Base-by-base conservation (phyloP, 257 asterid species). In the Ilex asprella region DNA sequence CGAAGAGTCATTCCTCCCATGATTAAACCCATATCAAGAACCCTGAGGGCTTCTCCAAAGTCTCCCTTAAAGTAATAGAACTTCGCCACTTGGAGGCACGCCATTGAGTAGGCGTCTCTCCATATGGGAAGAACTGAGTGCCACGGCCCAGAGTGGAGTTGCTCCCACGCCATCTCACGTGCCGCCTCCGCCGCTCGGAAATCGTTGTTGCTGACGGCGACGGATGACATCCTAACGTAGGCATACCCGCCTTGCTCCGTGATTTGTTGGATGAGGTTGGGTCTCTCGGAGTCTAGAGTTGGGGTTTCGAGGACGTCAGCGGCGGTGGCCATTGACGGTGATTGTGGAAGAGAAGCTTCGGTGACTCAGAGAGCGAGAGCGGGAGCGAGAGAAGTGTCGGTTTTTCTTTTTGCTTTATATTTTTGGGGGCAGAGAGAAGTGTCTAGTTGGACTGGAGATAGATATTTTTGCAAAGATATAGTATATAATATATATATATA, bases 91-190 rank as follows among this genome's bases (percentile, higher is more conserved):
- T 85, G 91, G 56, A 92, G 76, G 73, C 94, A 89, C 62, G 99
- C 93, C 77, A 87, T 82, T 53, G 99, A 69, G 60, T 92, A 92
- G 44, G 99, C 97, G 67, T 92, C 99, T 30, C 99, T 81, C 99
- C 99, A 92, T 16, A 89, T 57, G 30, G 99, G 96, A 6, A 79
- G 79, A 46, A 92, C 96, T 2, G 99, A 85, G 72, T 89, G 84
- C 99, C 99, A 92, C 12, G 99, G 99, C 0, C 99, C 99, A 1
- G 91, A 86, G 55, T 92, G 97, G 39, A 92, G 85, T 79, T 92
- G 99, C 66, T 92, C 99, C 99, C 99, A 92, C 5, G 99, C 99
- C 87, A 92, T 76, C 73, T 92, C 99, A 70, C 66, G 79, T 30
- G 97, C 90, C 52, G 89, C 96, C 88, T 92, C 99, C 70, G 99